Percentiles rank a stretch among this genome's conserved stretches.
Conservation (phyloP, 225 moss, liverwort and hornwort genomes). For the Antitrichia curtipendula region DNA sequence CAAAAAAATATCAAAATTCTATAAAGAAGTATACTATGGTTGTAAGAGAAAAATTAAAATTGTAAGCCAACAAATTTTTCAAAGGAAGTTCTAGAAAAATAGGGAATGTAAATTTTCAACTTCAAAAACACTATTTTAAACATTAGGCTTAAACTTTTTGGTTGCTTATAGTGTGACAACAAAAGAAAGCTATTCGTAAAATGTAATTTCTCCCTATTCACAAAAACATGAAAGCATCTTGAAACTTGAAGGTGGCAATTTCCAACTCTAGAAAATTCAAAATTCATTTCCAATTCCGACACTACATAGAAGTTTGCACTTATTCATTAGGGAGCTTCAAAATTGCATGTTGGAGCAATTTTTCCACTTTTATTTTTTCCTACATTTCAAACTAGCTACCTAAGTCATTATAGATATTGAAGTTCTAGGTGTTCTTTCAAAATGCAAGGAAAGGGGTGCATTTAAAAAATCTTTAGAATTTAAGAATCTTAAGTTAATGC, state of each 20-base stretch:
- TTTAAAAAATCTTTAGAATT: neutral
- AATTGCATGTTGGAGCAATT: neutral
- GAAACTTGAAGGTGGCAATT: neutral
- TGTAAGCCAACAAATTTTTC: no score
- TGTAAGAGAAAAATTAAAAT: neutral
- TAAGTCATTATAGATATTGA: neutral
- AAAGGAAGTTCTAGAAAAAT: fast-evolving
- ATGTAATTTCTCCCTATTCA: neutral
- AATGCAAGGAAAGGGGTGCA: neutral
- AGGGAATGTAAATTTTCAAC: neutral
- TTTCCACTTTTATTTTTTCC: neutral
- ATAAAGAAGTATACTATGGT: neutral
- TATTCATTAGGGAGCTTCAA: neutral
- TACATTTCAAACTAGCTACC: fast-evolving
- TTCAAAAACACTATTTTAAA: fast-evolving
- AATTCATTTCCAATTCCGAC: fast-evolving
- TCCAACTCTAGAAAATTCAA: neutral
- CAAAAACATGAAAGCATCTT: neutral
- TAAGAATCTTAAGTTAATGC: fast-evolving
- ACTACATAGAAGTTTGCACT: neutral
- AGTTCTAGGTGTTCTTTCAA: neutral
- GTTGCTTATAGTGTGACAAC: neutral
- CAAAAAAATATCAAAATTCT: neutral
- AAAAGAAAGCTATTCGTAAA: neutral
- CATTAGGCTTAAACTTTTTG: neutral